Evolutionary conservation across 2,329 filamentous ascomycete species (phyloP).

Genomic region (Xylaria sp.): DNA sequence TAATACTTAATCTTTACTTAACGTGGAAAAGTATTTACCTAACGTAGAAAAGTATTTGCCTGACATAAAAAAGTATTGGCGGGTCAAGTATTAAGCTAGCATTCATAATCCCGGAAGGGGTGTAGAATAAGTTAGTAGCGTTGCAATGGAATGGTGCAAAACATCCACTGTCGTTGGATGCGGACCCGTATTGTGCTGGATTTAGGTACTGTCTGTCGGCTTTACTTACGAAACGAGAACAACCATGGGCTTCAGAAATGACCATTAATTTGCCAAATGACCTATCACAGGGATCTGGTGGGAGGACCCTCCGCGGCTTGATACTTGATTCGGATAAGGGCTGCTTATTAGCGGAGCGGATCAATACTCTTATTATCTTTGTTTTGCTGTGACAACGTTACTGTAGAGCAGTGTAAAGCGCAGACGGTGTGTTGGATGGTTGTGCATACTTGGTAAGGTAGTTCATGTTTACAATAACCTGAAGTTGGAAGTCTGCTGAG

Average conservation of each 20-base stretch:
- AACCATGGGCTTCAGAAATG: slow-evolving; percentile 43
- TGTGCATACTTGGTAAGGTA: background rate
- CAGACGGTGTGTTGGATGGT: no score
- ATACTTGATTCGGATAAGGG: slow-evolving; percentile 22
- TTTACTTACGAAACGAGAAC: slow-evolving; percentile 30
- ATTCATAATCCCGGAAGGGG: no score
- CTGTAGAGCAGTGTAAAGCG: background rate
- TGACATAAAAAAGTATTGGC: no score
- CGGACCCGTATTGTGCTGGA: slow-evolving; percentile 14
- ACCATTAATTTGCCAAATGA: slow-evolving; percentile 41
- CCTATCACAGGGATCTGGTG: slow-evolving; percentile 40
- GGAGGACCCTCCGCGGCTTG: slow-evolving; percentile 19
- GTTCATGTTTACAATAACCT: background rate
- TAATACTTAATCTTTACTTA: no score
- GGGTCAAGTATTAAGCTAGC: no score
- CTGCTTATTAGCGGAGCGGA: background rate
- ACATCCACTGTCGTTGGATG: slow-evolving; percentile 2
- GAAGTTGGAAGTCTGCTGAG: background rate
- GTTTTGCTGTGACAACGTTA: slow-evolving; percentile 22
- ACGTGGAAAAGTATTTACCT: no score
- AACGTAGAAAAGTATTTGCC: no score
- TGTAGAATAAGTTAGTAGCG: background rate
- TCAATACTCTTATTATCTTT: slow-evolving; percentile 16
- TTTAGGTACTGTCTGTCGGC: slow-evolving; percentile 12
- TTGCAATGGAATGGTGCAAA: slow-evolving; percentile 21